Evolutionary conservation across 305 asterid species (phyloP).

Genomic region (Fraxinus angustifolia): DNA sequence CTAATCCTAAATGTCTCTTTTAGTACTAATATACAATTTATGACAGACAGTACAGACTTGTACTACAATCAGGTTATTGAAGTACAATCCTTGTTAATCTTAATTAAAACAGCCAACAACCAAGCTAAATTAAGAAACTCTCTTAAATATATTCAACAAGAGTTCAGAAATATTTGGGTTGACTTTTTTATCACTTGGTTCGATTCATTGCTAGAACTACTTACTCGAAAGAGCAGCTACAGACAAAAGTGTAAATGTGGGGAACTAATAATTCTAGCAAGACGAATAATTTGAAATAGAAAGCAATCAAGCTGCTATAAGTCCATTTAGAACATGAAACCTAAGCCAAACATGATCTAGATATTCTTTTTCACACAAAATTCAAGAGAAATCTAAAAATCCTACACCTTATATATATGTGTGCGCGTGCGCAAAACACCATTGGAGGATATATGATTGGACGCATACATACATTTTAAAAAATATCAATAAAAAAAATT

Average conservation of each 20-base stretch:
- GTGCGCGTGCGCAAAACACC: no score
- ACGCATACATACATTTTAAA: not conserved
- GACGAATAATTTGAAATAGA: no score
- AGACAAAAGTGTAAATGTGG: not conserved
- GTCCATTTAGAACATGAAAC: no score
- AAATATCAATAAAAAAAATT: no score
- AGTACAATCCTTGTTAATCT: not conserved
- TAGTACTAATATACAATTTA: not conserved
- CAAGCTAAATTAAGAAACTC: not conserved
- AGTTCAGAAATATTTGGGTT: not conserved
- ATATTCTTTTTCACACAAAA: no score
- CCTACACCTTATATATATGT: no score
- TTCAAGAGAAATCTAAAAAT: no score
- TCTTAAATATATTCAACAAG: not conserved
- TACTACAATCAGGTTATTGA: not conserved
- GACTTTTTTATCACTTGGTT: not conserved
- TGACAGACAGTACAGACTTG: not conserved
- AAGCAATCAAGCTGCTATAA: not conserved
- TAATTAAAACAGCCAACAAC: not conserved
- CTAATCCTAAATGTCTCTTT: not conserved
- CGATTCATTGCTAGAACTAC: not conserved
- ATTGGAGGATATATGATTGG: no score
- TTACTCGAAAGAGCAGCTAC: not conserved
- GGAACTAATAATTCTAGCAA: not conserved
- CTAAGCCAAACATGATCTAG: no score